Evolutionary conservation across 495 filamentous ascomycete species (phyloP).

Genomic region (Sabuloglossum arenarium): DNA sequence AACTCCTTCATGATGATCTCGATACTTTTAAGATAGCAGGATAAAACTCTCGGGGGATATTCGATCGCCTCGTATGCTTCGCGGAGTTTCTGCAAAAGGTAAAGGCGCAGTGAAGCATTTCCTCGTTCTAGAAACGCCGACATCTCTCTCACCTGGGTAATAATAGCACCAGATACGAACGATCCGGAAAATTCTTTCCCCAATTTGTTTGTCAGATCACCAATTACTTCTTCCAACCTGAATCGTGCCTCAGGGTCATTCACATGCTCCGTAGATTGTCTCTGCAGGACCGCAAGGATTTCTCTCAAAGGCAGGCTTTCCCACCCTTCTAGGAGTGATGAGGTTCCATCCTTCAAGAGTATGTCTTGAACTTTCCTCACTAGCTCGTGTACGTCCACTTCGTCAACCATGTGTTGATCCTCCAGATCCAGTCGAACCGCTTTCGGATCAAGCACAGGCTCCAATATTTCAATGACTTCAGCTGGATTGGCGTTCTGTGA

Average conservation of each 20-base stretch:
- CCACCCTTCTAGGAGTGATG: background rate
- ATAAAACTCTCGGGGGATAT: slow-evolving; percentile 68
- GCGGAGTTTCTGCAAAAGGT: slow-evolving; percentile 71
- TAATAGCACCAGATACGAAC: background rate
- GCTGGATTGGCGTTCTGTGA: slow-evolving; percentile 46
- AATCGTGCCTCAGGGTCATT: background rate
- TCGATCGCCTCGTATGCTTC: slow-evolving; percentile 70
- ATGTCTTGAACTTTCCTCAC: background rate
- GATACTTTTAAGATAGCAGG: slow-evolving; percentile 65
- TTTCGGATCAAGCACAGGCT: slow-evolving; percentile 68
- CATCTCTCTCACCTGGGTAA: slow-evolving; percentile 21
- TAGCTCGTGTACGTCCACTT: background rate
- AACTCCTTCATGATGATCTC: slow-evolving; percentile 61
- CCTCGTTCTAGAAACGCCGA: slow-evolving; percentile 63
- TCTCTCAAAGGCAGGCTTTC: background rate
- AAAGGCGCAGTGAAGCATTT: slow-evolving; percentile 58
- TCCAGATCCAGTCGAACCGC: slow-evolving; percentile 8
- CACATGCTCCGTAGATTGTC: background rate
- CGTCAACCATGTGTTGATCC: background rate
- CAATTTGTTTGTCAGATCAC: background rate
- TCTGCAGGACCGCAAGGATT: background rate
- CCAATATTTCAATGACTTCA: slow-evolving; percentile 71
- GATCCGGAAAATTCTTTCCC: background rate
- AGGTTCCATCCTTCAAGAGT: background rate
- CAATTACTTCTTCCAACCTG: background rate